Base-by-base conservation (phyloP, 129 eudicot species). In the Pseudognaphalium luteoalbum region DNA sequence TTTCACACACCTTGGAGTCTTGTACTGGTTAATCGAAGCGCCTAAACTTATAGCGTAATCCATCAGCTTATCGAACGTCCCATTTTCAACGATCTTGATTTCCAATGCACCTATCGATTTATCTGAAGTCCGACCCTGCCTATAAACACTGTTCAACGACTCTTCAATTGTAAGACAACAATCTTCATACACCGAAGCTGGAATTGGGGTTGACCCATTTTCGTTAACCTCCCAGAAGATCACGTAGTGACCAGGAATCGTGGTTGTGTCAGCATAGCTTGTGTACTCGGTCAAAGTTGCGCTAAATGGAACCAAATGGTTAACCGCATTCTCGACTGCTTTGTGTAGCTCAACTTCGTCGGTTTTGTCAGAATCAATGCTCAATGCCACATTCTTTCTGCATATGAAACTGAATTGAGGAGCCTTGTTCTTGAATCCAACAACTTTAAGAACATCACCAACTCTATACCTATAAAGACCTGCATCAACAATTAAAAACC, bases 61-160 rank as follows among this genome's bases (percentile, higher is more conserved):
- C 95, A 89, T 89, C 15, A 89, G 73, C 83, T 84, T 87, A 76
- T 89, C 95, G 76, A 89, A 89, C 35, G 95, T 84, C n/a, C 95
- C 95, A 22, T n/a, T 80, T 66, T 84, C 88, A 22, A 89, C 91
- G 5, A 86, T 62, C 71, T 80, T 85, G 41, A 89, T 86, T 75
- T 89, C 95, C 76, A 89, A 28, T 15, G 95, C 80, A 15, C 95
- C 91, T 34, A 89, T 86, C 3, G 91, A 86, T 35, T 84, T 80
- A 71, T 89, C 91, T 1, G 82, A 77, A 0, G 72, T 87, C 0
- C 95, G 81, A 16, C 91, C 84, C 21, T 84, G 88, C n/a, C 91
- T 82, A 20, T 89, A 89, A 39, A 86, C 87, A 5, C 90, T 86
- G 69, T 83, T 86, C 66, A 86, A 74, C n/a, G 89, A 86, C 67